A percentile compares a stretch with the other conserved stretches of the same genome.
These are phyloP conservation scores for Lichtheimia corymbifera DNA, from an alignment of 371 early-diverging fungal species.

Conservation along the genomic window DNA sequence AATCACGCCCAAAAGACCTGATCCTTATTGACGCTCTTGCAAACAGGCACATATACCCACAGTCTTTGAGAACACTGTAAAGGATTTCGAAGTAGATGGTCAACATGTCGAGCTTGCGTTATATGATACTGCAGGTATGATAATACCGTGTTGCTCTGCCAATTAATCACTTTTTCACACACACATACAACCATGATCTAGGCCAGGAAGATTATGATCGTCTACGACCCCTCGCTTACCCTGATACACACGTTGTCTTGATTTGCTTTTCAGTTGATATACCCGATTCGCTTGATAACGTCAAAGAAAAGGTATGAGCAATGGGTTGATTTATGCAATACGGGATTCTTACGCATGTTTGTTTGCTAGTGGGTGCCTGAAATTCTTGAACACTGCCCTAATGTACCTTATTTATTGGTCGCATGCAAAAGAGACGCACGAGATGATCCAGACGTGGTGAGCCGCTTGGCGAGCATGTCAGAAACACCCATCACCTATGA, in stretches of 20 bases:
- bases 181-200: neutral
- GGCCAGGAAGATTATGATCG: conserved; percentile 63
- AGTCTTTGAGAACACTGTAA: conserved; percentile 79
- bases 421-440: conserved; percentile 56
- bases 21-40: neutral
- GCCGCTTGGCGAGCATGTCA: conserved; percentile 21
- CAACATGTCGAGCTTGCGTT: conserved; percentile 74
- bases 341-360: neutral
- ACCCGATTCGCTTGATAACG: conserved; percentile 60
- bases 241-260: conserved; percentile 50
- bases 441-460: conserved; percentile 30
- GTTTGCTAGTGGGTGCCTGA: conserved; percentile 51
- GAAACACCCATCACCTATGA: conserved; percentile 27
- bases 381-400: conserved; percentile 39
- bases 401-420: conserved; percentile 46
- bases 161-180: neutral
- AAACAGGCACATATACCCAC: conserved; percentile 50
- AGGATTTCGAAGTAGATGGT: conserved; percentile 73
- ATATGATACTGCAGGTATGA: conserved; percentile 87
- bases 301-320: conserved; percentile 37
- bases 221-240: conserved; percentile 54
- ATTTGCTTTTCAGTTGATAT: conserved; percentile 59
- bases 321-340: neutral
- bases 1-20: neutral
- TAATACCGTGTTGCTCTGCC: neutral